Evolutionary conservation across 345 rosid genomes (phyloP).

Genomic region (Noccaea caerulescens): DNA sequence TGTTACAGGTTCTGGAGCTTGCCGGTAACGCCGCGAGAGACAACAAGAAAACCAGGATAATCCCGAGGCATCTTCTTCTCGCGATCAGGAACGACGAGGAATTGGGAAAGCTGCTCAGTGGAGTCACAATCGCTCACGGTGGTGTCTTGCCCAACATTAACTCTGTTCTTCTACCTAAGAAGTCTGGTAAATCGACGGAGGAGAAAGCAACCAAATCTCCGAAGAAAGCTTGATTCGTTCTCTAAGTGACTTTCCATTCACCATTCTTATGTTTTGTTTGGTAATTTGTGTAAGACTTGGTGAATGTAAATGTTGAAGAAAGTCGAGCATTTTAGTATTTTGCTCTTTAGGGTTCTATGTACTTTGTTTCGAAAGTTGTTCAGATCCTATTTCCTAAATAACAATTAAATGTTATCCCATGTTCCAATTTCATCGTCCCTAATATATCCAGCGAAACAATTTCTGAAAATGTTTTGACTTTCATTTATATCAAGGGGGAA

Average conservation of each 20-base stretch:
- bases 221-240: constrained; percentile 24
- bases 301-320: constrained; percentile 21
- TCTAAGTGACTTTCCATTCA: background rate
- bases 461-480: too few relatives aligned
- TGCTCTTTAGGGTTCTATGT: too few relatives aligned
- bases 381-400: too few relatives aligned
- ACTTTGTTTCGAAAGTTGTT: too few relatives aligned
- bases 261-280: background rate
- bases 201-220: constrained; percentile 61
- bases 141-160: constrained; percentile 82
- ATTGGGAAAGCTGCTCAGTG: constrained; percentile 67
- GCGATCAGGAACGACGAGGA: constrained; percentile 84
- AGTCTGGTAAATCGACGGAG: constrained; percentile 52
- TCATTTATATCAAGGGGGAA: too few relatives aligned
- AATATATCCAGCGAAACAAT: too few relatives aligned
- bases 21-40: constrained; percentile 87
- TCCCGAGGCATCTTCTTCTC: constrained; percentile 71
- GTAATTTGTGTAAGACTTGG: background rate
- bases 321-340: too few relatives aligned
- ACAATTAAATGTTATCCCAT: too few relatives aligned
- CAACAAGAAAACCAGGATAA: constrained; percentile 75
- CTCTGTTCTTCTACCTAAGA: constrained; percentile 72
- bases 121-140: constrained; percentile 81
- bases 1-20: constrained; percentile 77
- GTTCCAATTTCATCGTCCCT: too few relatives aligned